Evolutionary conservation across 2,329 filamentous ascomycete genomes (phyloP), one percentile per base, ranked within the genome.

Genomic region (Xylaria sp.): DNA sequence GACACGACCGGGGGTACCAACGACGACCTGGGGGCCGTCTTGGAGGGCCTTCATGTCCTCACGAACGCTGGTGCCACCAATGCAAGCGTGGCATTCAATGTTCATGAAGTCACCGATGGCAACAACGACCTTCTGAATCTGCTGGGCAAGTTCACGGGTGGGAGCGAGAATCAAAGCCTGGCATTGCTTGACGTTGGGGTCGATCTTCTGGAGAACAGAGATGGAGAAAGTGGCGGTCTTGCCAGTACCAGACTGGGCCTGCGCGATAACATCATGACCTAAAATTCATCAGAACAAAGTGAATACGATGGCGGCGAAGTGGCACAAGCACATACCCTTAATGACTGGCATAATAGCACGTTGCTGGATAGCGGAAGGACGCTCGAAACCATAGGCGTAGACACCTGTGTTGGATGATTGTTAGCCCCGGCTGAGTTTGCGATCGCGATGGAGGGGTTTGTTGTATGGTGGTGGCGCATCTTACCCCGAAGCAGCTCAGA

Each of bases 211-310:
- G 72, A 99, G 92, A 74, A 95, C 92, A 75, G 94, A 97, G 83
- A 99, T 96, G 76, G 95, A 98, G 89, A 99, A 99, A 73, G 95
- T 99, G 74, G 95, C 95, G 73, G 95, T 99, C 89, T 99, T 99
- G 84, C 95, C 95, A 80, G 95, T 99, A 87, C 95, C 95, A 74
- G 95, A 99, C 87, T 99, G 95, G 76, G 95, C 95, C 87, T 99
- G 95, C 70, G 96, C 95, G 80, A 99, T 99, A 77, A 99, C 95
- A 89, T 99, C 95, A 87, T 94, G 93, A 75, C 93, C 92, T 92
- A 38, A 74, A 65, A 40, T 42, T 51, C 17, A 45, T 61, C 35
- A 57, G 62, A 33, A 60, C 67, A 47, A 14, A 47, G 23, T 69
- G 42, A 14, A 46, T 42, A 35, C 19, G 42, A 38, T 9, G 2